These are phyloP conservation scores for Lyophyllum atratum DNA, from an alignment of 768 basidiomycete species.

Conservation along the genomic window DNA sequence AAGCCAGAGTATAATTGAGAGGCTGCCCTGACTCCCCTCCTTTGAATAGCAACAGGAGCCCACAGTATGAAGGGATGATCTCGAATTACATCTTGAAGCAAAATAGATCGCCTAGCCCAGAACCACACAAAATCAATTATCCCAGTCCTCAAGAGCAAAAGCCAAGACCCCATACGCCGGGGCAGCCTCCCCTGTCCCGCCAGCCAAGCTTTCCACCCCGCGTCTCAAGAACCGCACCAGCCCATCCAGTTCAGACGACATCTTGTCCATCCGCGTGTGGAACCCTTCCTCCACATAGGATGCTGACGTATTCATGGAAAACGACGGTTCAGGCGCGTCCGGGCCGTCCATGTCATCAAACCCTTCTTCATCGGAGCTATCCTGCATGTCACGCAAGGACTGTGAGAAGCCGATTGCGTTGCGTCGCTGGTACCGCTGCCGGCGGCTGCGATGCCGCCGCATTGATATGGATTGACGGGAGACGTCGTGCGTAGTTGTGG, in stretches of 20 bases:
- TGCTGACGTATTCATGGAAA: constrained; percentile 1
- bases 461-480: constrained; percentile 52
- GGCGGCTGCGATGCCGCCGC: constrained; percentile 63
- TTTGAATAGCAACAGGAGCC: too few relatives aligned
- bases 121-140: constrained; percentile 37
- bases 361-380: constrained; percentile 50
- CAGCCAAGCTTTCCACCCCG: constrained; percentile 69
- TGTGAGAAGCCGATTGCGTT: constrained; percentile 67
- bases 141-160: constrained; percentile 82
- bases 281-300: constrained; percentile 48
- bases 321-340: constrained; percentile 23
- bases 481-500: constrained; percentile 59
- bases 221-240: constrained; percentile 69
- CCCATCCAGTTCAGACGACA: constrained; percentile 70
- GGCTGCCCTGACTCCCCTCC: too few relatives aligned
- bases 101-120: too few relatives aligned
- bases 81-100: too few relatives aligned
- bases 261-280: constrained; percentile 55
- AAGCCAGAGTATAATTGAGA: too few relatives aligned
- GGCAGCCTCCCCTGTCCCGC: constrained; percentile 59
- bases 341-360: constrained; percentile 30
- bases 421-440: constrained; percentile 51
- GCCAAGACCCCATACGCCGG: constrained; percentile 71
- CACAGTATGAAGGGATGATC: too few relatives aligned
- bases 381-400: constrained; percentile 30